Evolutionary conservation across 257 asterid species (phyloP).

Genomic region (Paulownia fortunei): DNA sequence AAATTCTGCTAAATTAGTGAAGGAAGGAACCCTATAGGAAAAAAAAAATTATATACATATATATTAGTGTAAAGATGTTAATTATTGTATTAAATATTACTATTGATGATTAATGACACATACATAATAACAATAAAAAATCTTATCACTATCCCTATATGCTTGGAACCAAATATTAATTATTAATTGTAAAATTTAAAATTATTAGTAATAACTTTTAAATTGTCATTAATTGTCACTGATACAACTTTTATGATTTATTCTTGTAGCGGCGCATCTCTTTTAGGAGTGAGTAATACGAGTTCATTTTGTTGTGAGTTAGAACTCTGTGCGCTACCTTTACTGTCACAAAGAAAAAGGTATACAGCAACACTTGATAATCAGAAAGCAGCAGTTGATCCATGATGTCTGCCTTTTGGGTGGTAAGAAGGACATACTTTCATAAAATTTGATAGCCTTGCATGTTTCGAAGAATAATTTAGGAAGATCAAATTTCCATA

Average conservation of each 20-base stretch:
- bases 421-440: conserved; percentile 30
- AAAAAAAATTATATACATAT: too few relatives aligned
- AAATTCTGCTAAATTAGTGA: neutral
- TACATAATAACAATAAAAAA: too few relatives aligned
- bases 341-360: conserved; percentile 21
- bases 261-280: neutral
- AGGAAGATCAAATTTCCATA: conserved; percentile 17
- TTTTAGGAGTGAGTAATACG: neutral
- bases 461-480: conserved; percentile 17
- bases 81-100: too few relatives aligned
- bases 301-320: neutral
- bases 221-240: too few relatives aligned
- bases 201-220: too few relatives aligned
- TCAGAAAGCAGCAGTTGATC: conserved; percentile 51
- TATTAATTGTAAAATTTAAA: too few relatives aligned
- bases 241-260: too few relatives aligned
- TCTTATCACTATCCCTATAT: too few relatives aligned
- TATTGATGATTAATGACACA: too few relatives aligned
- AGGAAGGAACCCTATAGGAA: too few relatives aligned
- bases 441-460: conserved; percentile 31
- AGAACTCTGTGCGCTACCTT: conserved; percentile 6
- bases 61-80: too few relatives aligned
- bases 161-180: too few relatives aligned
- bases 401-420: conserved; percentile 72
- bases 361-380: conserved; percentile 19